Percentiles rank a stretch among this genome's conserved stretches.
phyloP scores from a whole-genome alignment of 371 early-diverging fungal genomes.

The Mortierella polycephala region DNA sequence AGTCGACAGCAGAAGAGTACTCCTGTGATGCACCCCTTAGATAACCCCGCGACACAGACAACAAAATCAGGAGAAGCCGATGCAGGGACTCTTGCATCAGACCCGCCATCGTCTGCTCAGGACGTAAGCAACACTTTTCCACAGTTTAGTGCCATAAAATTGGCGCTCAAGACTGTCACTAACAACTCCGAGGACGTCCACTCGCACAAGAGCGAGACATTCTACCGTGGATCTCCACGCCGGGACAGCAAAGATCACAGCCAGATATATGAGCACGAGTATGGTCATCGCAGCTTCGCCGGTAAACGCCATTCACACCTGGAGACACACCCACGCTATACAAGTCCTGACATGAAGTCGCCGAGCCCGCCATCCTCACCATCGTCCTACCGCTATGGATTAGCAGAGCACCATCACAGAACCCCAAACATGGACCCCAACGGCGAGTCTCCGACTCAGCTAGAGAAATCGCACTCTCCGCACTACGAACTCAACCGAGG shows the following conservation, averaged over 20 bases:
- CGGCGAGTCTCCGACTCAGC: constrained; percentile 39
- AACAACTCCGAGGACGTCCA: constrained; percentile 36
- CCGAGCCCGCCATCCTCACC: constrained; percentile 11
- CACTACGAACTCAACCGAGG: not conserved
- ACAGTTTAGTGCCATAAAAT: constrained; percentile 24
- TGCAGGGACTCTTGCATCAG: not conserved
- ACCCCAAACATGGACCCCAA: constrained; percentile 28
- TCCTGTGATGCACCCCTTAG: constrained; percentile 14
- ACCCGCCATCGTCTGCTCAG: not conserved
- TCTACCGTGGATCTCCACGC: too few relatives aligned
- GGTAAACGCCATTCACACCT: not conserved
- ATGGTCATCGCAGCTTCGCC: not conserved
- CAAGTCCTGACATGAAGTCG: not conserved
- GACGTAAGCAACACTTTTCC: constrained; percentile 5
- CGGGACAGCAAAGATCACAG: too few relatives aligned
- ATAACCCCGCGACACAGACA: not conserved
- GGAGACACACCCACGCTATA: not conserved
- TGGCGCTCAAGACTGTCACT: constrained; percentile 38
- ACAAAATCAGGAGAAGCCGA: constrained; percentile 2
- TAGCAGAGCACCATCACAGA: constrained; percentile 4
- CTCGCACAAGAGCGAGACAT: too few relatives aligned
- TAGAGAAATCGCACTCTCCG: constrained; percentile 7
- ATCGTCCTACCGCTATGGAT: not conserved
- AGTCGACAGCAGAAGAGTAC: constrained; percentile 13
- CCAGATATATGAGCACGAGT: too few relatives aligned